Percentiles rank a stretch among this genome's conserved stretches.
Evolutionary conservation across 176 grass and related monocot species (phyloP).

Genomic region (Pharus latifolius): DNA sequence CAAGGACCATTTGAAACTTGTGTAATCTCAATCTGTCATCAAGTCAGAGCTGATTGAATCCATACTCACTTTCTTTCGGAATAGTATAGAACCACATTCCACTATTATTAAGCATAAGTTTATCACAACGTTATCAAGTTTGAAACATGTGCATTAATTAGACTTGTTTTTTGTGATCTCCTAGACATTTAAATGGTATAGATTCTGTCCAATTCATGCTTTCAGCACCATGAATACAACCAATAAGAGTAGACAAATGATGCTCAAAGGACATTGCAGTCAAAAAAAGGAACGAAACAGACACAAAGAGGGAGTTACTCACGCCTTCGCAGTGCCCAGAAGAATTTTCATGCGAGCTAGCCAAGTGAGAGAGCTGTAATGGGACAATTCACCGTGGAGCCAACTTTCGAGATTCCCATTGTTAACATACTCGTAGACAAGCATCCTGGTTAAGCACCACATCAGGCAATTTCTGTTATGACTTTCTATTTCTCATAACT

Average conservation of each 20-base stretch:
- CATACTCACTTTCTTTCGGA: slow-evolving; percentile 4
- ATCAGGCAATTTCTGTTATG: slow-evolving; percentile 18
- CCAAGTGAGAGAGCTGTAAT: slow-evolving; percentile 84
- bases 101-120: neutral
- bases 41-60: neutral
- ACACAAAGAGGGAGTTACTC: slow-evolving; percentile 34
- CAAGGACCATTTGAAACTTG: neutral
- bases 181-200: neutral
- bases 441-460: slow-evolving; percentile 63
- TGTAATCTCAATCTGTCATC: neutral
- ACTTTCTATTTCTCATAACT: neutral
- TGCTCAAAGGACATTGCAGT: neutral
- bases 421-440: slow-evolving; percentile 95
- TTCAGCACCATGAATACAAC: neutral
- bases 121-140: neutral
- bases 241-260: neutral
- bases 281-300: slow-evolving; percentile 6
- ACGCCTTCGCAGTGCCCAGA: slow-evolving; percentile 92
- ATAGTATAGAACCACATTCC: neutral
- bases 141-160: slow-evolving; percentile 15
- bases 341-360: slow-evolving; percentile 90
- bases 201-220: neutral
- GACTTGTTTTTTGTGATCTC: neutral
- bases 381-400: slow-evolving; percentile 86
- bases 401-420: slow-evolving; percentile 95